These are phyloP conservation scores for Stropharia rugosoannulata DNA, from an alignment of 768 basidiomycete genomes.

Conservation along the genomic window DNA sequence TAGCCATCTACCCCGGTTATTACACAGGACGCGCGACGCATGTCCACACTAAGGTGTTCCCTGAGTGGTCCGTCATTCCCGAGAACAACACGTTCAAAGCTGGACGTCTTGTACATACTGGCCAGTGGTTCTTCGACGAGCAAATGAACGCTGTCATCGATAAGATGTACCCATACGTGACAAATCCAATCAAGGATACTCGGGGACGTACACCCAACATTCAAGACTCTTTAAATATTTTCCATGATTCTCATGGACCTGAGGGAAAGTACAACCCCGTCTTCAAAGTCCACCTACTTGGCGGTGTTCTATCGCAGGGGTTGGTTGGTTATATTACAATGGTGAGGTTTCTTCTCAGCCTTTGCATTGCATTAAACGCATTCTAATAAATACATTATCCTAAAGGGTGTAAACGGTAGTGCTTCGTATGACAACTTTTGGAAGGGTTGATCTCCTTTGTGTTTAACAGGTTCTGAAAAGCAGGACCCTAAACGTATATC, in stretches of 20 bases:
- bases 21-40: conserved; percentile 58
- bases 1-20: conserved; percentile 56
- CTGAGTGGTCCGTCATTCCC: conserved; percentile 41
- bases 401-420: conserved; percentile 40
- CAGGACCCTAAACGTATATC: too few species aligned
- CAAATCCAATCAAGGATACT: conserved; percentile 47
- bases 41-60: conserved; percentile 54
- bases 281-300: conserved; percentile 49
- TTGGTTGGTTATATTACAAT: conserved; percentile 56
- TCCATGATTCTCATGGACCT: conserved; percentile 47
- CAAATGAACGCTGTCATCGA: conserved; percentile 47
- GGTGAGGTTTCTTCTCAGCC: conserved; percentile 26
- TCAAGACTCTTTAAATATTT: conserved; percentile 53
- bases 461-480: too few species aligned
- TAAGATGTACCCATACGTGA: conserved; percentile 53
- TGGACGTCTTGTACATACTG: conserved; percentile 44
- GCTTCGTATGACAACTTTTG: conserved; percentile 35
- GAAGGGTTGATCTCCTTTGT: conserved; percentile 24
- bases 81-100: conserved; percentile 44
- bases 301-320: conserved; percentile 50
- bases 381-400: not conserved
- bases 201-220: conserved; percentile 51
- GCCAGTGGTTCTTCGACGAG: conserved; percentile 61
- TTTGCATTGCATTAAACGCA: not conserved
- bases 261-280: conserved; percentile 52